Conservation (phyloP, 225 moss, liverwort and hornwort species). For the Pleurozium schreberi region DNA sequence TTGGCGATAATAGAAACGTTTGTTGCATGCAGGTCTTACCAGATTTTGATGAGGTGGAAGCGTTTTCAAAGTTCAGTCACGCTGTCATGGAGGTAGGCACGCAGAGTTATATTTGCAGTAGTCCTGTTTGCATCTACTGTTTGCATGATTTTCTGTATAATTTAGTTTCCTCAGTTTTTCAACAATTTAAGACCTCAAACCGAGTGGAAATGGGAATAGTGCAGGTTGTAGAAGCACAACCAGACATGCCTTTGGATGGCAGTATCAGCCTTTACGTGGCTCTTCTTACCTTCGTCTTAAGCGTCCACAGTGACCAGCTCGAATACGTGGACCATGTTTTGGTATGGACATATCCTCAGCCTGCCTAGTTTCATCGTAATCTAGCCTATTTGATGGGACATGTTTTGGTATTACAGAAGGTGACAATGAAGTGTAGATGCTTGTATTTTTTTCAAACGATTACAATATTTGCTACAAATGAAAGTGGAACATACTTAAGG, state of each 20-base stretch:
- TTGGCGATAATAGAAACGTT: neutral
- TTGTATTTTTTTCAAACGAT: neutral
- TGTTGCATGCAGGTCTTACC: constrained; percentile 59
- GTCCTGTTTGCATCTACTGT: neutral
- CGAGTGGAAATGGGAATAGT: neutral
- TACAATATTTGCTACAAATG: neutral
- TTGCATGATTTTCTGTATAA: neutral
- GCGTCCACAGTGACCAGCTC: constrained; percentile 76
- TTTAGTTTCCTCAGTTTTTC: neutral
- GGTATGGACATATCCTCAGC: constrained; percentile 30
- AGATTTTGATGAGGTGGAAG: constrained; percentile 77
- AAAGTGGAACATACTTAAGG: neutral
- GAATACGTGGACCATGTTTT: constrained; percentile 93
- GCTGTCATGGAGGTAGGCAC: constrained; percentile 66
- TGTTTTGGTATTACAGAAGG: neutral
- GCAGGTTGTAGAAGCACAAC: constrained; percentile 86
- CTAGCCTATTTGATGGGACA: neutral
- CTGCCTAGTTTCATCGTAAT: neutral
- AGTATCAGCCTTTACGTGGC: constrained; percentile 83
- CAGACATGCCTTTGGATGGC: constrained; percentile 78
- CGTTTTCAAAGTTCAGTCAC: constrained; percentile 72
- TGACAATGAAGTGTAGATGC: neutral
- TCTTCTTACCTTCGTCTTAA: constrained; percentile 72
- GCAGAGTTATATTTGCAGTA: neutral
- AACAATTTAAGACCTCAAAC: neutral